Base-by-base conservation (phyloP, 495 filamentous ascomycete genomes). In the Talaromyces borbonicus region DNA sequence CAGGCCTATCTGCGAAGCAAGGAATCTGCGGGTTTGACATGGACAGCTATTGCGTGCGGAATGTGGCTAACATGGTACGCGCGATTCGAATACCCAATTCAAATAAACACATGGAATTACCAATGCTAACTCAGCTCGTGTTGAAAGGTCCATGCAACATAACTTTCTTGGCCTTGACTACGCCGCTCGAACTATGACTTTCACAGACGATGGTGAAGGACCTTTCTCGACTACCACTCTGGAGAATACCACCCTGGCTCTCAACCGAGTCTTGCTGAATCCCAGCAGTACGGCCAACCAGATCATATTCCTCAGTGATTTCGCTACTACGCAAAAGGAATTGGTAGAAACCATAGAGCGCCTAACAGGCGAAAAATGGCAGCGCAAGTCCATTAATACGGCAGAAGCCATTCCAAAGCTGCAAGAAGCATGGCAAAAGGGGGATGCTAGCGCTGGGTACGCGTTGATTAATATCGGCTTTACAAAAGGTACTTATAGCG, bases 231-330 rank as follows among this genome's bases (percentile, higher is more conserved):
- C 43, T 9, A 36, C 43, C 14, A 46, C 25, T 15, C 31, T 46
- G 0, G 31, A 6, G 3, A 31, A 46, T 15, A 15, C 36, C 1
- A 31, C 30, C 3, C 33, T 5, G 15, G 43, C 43, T 15, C n/a
- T 46, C 20, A 31, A 29, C 8, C 43, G 36, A 14, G 43, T 31
- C 5, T 46, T 46, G 22, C 36, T 31, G 11, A 8, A 36, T 46
- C 8, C 30, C 43, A 7, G 11, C 43, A 46, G 58, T 39, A 76
- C 71, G 5, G 56, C 49, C n/a, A 76, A 79, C 54, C 51, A 57
- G 46, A 67, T 70, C 54, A 44, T 79, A 14, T 71, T 62, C 50
- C 56, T 78, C 31, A 57, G 66, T 11, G 68, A 63, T 14, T 65
- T 74, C 37, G 61, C 51, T 19, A 58, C 62, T 5, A 63, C 61